Base-by-base conservation (phyloP, 257 asterid species). In the Capsicum baccatum region DNA sequence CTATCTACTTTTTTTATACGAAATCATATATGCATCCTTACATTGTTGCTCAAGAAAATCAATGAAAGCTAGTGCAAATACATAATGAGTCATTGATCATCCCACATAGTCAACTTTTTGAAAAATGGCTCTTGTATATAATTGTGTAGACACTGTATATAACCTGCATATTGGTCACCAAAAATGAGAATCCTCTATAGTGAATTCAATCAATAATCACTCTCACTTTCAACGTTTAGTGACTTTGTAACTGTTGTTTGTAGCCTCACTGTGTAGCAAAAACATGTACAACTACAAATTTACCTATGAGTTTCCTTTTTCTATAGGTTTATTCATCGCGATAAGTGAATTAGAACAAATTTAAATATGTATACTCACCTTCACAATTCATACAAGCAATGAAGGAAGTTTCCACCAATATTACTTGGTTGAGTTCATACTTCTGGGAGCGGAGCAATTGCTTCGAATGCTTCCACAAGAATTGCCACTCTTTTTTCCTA, bases 401-500 rank as follows among this genome's bases (percentile, higher is more conserved):
- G 39, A 48, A 73, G 54, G 57, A 68, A 64, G 50, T 11, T 73
- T 59, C 52, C 74, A 68, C 52, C 76, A 68, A 14, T 68, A 52
- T 15, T 8, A 68, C 76, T 68, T 68, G 52, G 48, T 12, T 48
- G 83, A 68, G 64, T 81, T 88, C 86, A 95, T 42, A 79, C 70
- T n/a, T 92, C 96, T 54, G 99, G 99, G 68, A 97, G 89, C 3
- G 99, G 99, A 86, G 95, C 98, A 15, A 97, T 94, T 83, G 99
- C 97, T 90, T 97, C 99, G 73, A 97, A 97, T 39, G 99, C 98
- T 88, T 97, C 99, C 21, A 97, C 98, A 0, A 97, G 98, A 98
- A 97, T 95, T 14, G 93, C 90, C 83, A 97, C 99, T 88, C 97
- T 87, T 91, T 88, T 89, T 89, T 95, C 79, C 98, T 88, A 58